Evolutionary conservation across 495 filamentous ascomycete genomes (phyloP), one percentile per base, ranked within the genome.

Genomic region (Penicillium cosmopolitanum): DNA sequence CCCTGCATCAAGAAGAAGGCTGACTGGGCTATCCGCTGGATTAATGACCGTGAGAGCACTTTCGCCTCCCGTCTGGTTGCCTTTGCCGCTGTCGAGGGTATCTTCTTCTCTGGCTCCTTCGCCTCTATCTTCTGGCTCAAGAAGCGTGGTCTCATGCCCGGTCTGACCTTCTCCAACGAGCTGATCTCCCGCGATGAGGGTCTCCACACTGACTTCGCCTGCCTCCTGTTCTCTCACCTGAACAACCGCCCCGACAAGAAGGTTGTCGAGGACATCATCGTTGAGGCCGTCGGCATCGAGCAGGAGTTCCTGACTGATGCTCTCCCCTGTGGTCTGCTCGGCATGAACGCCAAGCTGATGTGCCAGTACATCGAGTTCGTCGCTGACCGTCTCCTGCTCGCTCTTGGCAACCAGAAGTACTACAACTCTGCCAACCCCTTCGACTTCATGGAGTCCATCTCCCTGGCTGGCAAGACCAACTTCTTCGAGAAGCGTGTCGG

Each of bases 401-500:
- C 95, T 42, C 89, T 98, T 42, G 95, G 95, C 64, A 96, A 96
- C 76, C 83, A 88, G 63, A 98, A 97, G 84, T 83, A 90, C 73
- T 98, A 96, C 86, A 87, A 94, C 67, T 81, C 87, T 28, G 83
- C 89, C 73, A 98, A 98, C 80, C 95, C 95, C 65, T 98, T 98
- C 77, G 95, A 98, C 84, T 98, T 98, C 80, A 98, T 98, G 95
- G 95, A 98, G 85, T 94, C 92, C 69, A 98, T 98, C 80, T 98
- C 95, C 10, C 83, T 98, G 33, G 91, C 93, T 28, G 95, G 95
- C 77, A 98, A 98, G 89, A 98, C 95, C 75, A 98, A 98, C 84
- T 98, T 98, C 90, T 98, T 98, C 77, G 95, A 98, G 87, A 98
- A 98, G 90, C 90, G 95, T 60, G 95, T 98, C 42, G 96, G 90